These are phyloP conservation scores for Teunomyces stri DNA, from an alignment of 805 yeast species.

Conservation along the genomic window DNA sequence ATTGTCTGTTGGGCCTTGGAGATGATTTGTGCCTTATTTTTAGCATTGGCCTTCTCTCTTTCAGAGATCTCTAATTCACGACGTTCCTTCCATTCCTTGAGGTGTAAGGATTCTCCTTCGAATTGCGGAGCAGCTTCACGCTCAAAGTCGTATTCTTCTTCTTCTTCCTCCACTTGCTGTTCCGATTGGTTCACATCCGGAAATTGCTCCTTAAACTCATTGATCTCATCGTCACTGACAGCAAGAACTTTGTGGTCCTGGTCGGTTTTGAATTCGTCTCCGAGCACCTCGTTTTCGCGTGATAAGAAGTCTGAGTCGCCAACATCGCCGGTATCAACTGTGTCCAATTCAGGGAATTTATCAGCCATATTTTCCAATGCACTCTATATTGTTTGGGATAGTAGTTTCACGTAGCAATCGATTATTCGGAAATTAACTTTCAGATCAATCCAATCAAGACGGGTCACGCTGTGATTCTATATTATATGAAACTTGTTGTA, in stretches of 20 bases:
- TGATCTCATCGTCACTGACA: constrained; percentile 44
- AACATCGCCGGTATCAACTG: constrained; percentile 33
- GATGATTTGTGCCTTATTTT: constrained; percentile 63
- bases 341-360: constrained; percentile 70
- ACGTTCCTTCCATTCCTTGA: constrained; percentile 75
- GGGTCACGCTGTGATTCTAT: not conserved
- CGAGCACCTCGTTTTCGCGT: constrained; percentile 66
- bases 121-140: constrained; percentile 16
- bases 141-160: constrained; percentile 41
- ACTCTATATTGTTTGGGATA: not conserved
- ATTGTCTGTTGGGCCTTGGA: constrained; percentile 77
- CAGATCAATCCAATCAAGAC: not conserved
- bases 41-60: constrained; percentile 69
- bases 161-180: constrained; percentile 11
- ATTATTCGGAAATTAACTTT: not conserved
- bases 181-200: constrained; percentile 48
- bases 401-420: not conserved
- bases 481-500: not conserved
- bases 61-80: constrained; percentile 74
- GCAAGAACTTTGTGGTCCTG: constrained; percentile 51
- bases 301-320: constrained; percentile 58
- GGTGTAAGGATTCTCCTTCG: constrained; percentile 49
- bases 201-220: constrained; percentile 62
- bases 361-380: constrained; percentile 52
- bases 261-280: constrained; percentile 70